These are phyloP conservation scores for Diaporthe longicolla DNA, from an alignment of 2,329 filamentous ascomycete species.

Conservation along the genomic window DNA sequence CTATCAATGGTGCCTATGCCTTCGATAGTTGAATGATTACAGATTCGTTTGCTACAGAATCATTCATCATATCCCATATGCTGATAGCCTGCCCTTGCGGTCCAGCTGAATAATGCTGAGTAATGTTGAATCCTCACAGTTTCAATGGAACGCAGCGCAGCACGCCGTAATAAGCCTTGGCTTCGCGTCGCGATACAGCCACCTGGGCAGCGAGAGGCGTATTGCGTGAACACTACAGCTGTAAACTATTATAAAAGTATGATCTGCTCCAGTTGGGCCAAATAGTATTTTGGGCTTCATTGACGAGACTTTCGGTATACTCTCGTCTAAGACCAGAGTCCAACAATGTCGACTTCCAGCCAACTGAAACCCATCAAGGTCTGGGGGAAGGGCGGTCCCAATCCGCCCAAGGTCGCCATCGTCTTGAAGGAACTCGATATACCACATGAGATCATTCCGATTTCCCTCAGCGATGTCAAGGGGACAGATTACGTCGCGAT, in stretches of 20 bases:
- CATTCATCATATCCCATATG: background rate
- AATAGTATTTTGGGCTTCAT: background rate
- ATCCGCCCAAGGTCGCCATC: constrained; percentile 51
- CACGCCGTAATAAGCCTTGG: background rate
- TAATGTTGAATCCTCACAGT: background rate
- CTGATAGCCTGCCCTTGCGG: no score
- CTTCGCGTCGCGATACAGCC: background rate
- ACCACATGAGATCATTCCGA: constrained; percentile 47
- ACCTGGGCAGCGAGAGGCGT: no score
- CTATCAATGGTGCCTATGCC: background rate
- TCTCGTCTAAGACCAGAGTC: background rate
- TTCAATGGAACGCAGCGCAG: background rate
- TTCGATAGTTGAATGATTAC: background rate
- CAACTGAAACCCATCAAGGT: constrained; percentile 50
- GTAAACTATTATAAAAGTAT: background rate
- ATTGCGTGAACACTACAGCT: no score
- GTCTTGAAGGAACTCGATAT: constrained; percentile 50
- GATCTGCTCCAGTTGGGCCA: background rate
- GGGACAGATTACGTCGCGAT: constrained; percentile 9
- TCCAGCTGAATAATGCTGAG: constrained; percentile 15
- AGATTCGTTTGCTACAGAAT: background rate
- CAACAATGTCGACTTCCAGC: constrained; percentile 39
- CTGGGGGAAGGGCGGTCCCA: constrained; percentile 48
- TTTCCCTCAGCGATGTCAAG: constrained; percentile 42
- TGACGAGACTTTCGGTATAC: no score